These are phyloP conservation scores for Rhizophagus prolifer DNA, from an alignment of 192 early-diverging fungal genomes.

Conservation along the genomic window DNA sequence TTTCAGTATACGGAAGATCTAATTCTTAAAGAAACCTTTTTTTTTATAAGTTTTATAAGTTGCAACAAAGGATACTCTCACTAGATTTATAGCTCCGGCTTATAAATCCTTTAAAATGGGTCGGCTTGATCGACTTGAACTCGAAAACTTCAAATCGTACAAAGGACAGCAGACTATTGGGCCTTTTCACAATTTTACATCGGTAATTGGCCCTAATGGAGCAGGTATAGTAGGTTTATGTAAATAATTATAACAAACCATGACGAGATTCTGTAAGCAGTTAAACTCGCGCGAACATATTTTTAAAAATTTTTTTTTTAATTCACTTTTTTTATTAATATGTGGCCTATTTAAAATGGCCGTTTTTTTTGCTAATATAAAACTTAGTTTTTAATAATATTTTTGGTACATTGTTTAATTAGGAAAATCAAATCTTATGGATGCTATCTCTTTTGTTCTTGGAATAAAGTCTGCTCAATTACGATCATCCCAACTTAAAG, in stretches of 20 bases:
- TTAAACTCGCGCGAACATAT: background rate
- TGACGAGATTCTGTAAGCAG: background rate
- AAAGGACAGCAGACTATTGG: slow-evolving; percentile 92
- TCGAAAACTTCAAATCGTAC: slow-evolving; percentile 99
- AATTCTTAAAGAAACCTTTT: too few relatives aligned
- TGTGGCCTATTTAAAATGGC: background rate
- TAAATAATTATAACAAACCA: background rate
- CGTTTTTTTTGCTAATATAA: background rate
- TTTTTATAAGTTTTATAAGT: too few relatives aligned
- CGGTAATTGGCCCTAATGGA: slow-evolving; percentile 97
- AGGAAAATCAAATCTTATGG: slow-evolving; percentile 99
- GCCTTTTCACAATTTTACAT: slow-evolving; percentile 92
- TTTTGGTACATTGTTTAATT: slow-evolving; percentile 1
- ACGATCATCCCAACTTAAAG: slow-evolving; percentile 83
- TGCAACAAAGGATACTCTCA: too few relatives aligned
- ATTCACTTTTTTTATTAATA: background rate
- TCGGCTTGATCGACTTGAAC: slow-evolving; percentile 82
- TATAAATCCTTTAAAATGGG: slow-evolving; percentile 53
- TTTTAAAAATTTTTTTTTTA: background rate
- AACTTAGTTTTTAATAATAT: background rate
- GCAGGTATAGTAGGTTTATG: slow-evolving; percentile 55
- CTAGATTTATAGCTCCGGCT: background rate
- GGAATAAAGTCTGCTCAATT: slow-evolving; percentile 92
- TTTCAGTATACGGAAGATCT: too few relatives aligned
- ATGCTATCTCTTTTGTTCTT: slow-evolving; percentile 98